Evolutionary conservation across 2,329 filamentous ascomycete genomes (phyloP), one percentile per base, ranked within the genome.

Genomic region (Stemphylium vesicarium): DNA sequence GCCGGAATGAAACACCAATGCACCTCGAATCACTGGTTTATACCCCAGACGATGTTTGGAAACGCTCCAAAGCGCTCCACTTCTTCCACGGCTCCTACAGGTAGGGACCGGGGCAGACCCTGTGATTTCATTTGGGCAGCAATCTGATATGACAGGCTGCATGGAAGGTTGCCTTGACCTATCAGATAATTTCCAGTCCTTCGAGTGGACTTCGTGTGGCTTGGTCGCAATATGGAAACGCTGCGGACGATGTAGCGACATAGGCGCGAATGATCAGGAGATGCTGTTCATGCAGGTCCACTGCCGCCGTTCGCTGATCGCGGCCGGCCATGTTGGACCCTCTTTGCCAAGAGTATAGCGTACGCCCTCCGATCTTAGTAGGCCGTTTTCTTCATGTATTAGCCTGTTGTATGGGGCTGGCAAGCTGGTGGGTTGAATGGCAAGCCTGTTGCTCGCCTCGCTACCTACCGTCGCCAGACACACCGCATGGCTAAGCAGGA

Each of bases 211-310:
- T 48, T 52, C 46, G 45, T 45, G 50, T 38, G 55, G 56, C 63
- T 69, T 74, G 66, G 68, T 63, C 50, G 63, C 47, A 69, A 69
- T 69, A 63, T 64, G 58, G 24, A 40, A 40, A 53, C 53, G 61
- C 52, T 68, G 60, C 46, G 46, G 51, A 64, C 56, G 57, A 50
- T 63, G 51, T 47, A 52, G 37, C 54, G 55, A 56, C 47, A 29
- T 53, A 53, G 56, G 55, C 53, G 57, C 41, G 58, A 57, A 52
- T 61, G 56, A 53, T 61, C 59, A 65, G 54, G 56, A 65, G 64
- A 59, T 56, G 45, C 54, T 54, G 54, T 54, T 62, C 53, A 66
- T 74, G 71, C 71, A 73, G 69, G 69, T 70, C 68, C 69, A 65
- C 44, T 52, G 53, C 52, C 49, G 54, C 56, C 52, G 58, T 57